These are phyloP conservation scores for Plasmodium gallinaceum DNA, from an alignment of 169 alveolate species.

Conservation along the genomic window DNA sequence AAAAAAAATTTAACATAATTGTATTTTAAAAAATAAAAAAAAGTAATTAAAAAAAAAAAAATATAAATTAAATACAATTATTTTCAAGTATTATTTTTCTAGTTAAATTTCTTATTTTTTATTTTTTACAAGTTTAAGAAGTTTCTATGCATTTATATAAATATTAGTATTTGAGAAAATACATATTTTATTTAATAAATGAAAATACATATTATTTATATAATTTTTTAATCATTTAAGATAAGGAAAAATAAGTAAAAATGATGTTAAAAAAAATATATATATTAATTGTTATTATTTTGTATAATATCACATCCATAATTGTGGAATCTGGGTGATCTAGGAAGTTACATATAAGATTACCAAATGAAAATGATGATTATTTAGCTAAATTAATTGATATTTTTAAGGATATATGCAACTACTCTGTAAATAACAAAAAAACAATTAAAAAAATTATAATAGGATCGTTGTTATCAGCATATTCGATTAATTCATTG, in stretches of 20 bases:
- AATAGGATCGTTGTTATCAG: conserved; percentile 49
- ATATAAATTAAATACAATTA: no score
- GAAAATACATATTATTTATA: no score
- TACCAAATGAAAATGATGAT: conserved; percentile 76
- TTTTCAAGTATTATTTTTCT: no score
- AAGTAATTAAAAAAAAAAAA: no score
- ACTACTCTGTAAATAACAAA: conserved; percentile 47
- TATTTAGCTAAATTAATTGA: conserved; percentile 71
- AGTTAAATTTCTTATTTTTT: no score
- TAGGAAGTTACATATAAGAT: conserved; percentile 64
- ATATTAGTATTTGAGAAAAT: no score
- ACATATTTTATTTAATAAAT: no score
- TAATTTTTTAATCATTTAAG: no score
- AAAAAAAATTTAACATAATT: no score
- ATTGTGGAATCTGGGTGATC: conserved; percentile 77
- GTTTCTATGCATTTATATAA: no score
- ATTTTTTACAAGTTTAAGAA: no score
- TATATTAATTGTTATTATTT: conserved; percentile 17
- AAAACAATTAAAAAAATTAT: conserved; percentile 27
- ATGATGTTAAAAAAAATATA: conserved; percentile 47
- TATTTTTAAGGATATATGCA: conserved; percentile 38
- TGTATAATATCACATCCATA: conserved; percentile 17
- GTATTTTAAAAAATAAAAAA: no score
- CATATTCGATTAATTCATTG: conserved; percentile 43
- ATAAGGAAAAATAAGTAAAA: neutral